Conservation (phyloP, 208 protist species). For the Acanthamoeba castellanii region DNA sequence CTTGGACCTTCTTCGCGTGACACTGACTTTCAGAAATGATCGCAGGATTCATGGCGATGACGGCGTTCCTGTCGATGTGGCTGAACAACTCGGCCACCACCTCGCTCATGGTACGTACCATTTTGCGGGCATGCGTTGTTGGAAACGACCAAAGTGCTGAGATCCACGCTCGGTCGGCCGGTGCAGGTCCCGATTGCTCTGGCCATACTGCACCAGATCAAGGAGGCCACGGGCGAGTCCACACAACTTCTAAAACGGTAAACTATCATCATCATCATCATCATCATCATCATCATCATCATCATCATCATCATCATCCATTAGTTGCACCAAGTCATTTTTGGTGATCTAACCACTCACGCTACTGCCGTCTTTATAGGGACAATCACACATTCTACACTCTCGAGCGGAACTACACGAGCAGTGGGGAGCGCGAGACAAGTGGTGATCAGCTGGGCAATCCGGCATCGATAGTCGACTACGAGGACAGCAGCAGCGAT, state of each 20-base stretch:
- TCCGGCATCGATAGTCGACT: background rate
- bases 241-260: background rate
- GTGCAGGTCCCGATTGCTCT: conserved; percentile 30
- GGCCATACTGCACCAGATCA: conserved; percentile 38
- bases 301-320: background rate
- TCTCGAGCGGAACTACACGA: background rate
- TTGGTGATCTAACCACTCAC: too few relatives aligned
- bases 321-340: too few relatives aligned
- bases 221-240: conserved; percentile 30
- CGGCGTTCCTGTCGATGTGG: conserved; percentile 66
- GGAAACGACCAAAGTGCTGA: background rate
- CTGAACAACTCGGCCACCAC: conserved; percentile 61
- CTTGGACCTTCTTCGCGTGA: background rate
- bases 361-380: too few relatives aligned
- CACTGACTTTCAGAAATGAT: background rate
- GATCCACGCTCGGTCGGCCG: background rate
- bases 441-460: background rate
- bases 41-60: conserved; percentile 58
- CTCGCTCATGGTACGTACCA: conserved; percentile 51
- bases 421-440: background rate
- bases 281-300: background rate
- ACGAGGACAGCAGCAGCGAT: background rate
- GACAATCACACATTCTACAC: background rate
- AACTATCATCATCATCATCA: background rate
- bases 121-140: too few relatives aligned